phyloP scores from a whole-genome alignment of 192 early-diverging fungal genomes.

The Backusella parvicylindrica region DNA sequence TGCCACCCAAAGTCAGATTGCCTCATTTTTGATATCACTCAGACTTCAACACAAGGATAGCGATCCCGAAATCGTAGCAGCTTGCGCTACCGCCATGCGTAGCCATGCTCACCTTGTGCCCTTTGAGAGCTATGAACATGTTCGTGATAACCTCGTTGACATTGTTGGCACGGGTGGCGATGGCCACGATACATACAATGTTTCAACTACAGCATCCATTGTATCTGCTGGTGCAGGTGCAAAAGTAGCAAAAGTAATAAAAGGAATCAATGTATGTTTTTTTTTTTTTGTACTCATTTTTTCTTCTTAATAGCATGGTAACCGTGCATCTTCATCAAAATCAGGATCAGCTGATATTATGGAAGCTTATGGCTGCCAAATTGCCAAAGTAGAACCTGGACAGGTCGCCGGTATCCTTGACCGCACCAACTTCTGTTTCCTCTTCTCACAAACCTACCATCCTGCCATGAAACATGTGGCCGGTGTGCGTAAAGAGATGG shows the following conservation, averaged over 20 bases:
- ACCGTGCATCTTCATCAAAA: conserved; percentile 84
- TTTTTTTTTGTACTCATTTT: conserved; percentile 8
- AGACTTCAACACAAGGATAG: conserved; percentile 67
- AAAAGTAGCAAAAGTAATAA: conserved; percentile 85
- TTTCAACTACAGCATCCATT: conserved; percentile 87
- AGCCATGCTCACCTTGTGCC: conserved; percentile 58
- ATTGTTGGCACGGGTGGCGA: conserved; percentile 99
- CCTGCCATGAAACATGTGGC: conserved; percentile 85
- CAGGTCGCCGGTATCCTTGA: conserved; percentile 65
- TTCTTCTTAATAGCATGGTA: conserved; percentile 70
- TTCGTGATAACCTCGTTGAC: conserved; percentile 63
- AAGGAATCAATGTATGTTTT: background rate
- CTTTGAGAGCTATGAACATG: conserved; percentile 42
- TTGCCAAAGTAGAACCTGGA: conserved; percentile 61
- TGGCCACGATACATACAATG: conserved; percentile 97
- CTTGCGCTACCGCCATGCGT: conserved; percentile 72
- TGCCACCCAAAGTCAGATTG: conserved; percentile 81
- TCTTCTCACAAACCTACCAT: conserved; percentile 91
- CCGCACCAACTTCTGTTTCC: conserved; percentile 77
- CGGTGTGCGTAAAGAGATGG: conserved; percentile 76
- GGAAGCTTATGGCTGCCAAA: conserved; percentile 77
- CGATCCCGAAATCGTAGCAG: conserved; percentile 75
- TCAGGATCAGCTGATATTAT: conserved; percentile 94
- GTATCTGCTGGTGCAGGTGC: conserved; percentile 90
- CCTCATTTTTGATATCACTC: conserved; percentile 81